phyloP scores from a whole-genome alignment of 441 rosid genomes.

The Geranium incanum region DNA sequence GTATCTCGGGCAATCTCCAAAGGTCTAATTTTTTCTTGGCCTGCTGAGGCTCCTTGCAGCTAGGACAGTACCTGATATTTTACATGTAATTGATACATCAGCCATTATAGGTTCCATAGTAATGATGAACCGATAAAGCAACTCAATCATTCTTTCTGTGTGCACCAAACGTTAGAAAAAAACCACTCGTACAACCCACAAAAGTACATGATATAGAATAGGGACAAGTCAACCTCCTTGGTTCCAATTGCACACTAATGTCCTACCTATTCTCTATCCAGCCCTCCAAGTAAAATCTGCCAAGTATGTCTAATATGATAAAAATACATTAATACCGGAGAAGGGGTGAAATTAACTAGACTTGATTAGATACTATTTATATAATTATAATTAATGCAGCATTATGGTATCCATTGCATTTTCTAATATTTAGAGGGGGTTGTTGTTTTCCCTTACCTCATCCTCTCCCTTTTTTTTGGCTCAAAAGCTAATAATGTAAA shows the following conservation, averaged over 20 bases:
- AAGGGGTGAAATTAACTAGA: neutral
- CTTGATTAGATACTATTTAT: neutral
- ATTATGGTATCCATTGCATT: neutral
- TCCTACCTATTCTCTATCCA: constrained; percentile 2
- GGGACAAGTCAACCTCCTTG: constrained; percentile 1
- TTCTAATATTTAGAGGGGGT: neutral
- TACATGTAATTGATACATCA: constrained; percentile 22
- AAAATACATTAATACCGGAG: neutral
- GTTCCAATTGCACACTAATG: neutral
- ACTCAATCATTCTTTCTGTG: neutral
- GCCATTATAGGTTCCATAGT: constrained; percentile 11
- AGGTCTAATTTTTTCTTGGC: constrained; percentile 71
- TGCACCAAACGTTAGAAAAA: neutral
- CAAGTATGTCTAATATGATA: neutral
- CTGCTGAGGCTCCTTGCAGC: constrained; percentile 65
- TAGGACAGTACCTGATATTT: constrained; percentile 54
- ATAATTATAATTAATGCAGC: neutral
- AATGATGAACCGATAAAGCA: neutral
- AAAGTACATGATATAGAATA: neutral
- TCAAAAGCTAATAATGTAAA: neutral
- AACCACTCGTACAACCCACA: neutral
- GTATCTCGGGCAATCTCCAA: constrained; percentile 75
- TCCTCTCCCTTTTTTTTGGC: neutral
- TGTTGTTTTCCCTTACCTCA: neutral
- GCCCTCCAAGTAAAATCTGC: neutral